These are phyloP conservation scores for Mucor circinelloides DNA, from an alignment of 371 early-diverging fungal species.

Conservation along the genomic window DNA sequence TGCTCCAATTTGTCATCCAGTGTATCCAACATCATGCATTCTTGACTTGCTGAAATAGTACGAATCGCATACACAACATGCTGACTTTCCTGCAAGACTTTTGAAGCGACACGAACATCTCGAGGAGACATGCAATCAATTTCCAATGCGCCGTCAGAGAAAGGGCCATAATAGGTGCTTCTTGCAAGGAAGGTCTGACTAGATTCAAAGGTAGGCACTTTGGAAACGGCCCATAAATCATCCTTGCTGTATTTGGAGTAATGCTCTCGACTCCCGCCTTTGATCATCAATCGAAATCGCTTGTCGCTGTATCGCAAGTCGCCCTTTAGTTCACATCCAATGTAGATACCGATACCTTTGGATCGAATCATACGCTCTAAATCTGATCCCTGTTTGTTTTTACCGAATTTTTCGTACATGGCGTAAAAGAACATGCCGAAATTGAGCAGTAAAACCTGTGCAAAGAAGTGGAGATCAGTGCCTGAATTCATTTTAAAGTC, in stretches of 20 bases:
- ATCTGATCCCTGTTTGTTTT: constrained; percentile 19
- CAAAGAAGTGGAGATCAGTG: not conserved
- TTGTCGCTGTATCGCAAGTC: not conserved
- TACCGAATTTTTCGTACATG: constrained; percentile 26
- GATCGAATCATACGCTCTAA: constrained; percentile 38
- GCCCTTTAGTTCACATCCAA: constrained; percentile 20
- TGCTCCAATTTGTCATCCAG: constrained; percentile 46
- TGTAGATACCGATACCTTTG: constrained; percentile 44
- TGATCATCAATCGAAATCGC: constrained; percentile 31
- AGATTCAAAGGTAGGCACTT: constrained; percentile 46
- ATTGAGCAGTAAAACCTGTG: constrained; percentile 40
- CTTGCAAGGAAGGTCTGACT: constrained; percentile 55
- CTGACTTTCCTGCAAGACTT: constrained; percentile 13
- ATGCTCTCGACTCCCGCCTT: constrained; percentile 43
- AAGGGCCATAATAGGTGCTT: constrained; percentile 65
- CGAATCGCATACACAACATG: constrained; percentile 62
- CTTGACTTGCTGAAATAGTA: constrained; percentile 67
- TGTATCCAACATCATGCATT: constrained; percentile 76
- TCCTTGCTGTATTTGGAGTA: constrained; percentile 61
- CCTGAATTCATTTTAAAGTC: no score
- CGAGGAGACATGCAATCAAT: constrained; percentile 50
- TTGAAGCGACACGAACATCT: constrained; percentile 41
- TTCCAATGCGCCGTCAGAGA: constrained; percentile 52
- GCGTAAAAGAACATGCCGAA: constrained; percentile 36
- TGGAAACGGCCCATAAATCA: constrained; percentile 72